Evolutionary conservation across 768 basidiomycete species (phyloP), one percentile per base, ranked within the genome.

Genomic region (Tricholomella constricta): DNA sequence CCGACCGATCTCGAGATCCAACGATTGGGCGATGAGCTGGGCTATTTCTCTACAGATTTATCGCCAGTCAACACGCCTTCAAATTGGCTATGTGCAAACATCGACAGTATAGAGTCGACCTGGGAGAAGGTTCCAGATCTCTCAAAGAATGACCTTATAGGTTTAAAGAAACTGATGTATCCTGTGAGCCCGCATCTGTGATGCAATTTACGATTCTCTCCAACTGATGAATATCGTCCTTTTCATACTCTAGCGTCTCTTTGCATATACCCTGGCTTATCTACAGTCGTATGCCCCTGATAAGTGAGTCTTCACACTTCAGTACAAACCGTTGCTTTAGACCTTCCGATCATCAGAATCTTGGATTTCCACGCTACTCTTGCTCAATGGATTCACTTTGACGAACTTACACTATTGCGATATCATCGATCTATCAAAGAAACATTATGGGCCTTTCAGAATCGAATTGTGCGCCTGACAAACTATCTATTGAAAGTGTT

Each of bases 41-140:
- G 34, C 38, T 19, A 32, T 3, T 51, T 52, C 35, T 25, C 29
- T 8, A 20, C 34, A 25, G 23, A 8, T 34, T 12, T 45, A 9
- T 45, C 46, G 9, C 41, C 45, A 15, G 35, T 48, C 20, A 40
- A 43, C 44, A 36, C 37, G 23, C 38, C 49, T 12, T 45, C 25
- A 36, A 36, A 56, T 37, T 51, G 46, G 48, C 12, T 44, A 31
- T 22, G 44, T 34, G 51, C 51, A 34, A 54, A 59, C 26, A 48
- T 57, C 47, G 45, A 48, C 36, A 40, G 48, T 38, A 48, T 43
- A 32, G 32, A 48, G 20, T 48, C 43, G 12, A 51, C 34, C 15
- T 51, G 23, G 44, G 25, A 41, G 29, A 44, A 44, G 15, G 22
- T 45, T 17, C 34, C 26, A 27, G 23, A 8, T 9, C 29, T 45